Conservation (phyloP, 805 yeast genomes). For the Kazachstania martiniae region DNA sequence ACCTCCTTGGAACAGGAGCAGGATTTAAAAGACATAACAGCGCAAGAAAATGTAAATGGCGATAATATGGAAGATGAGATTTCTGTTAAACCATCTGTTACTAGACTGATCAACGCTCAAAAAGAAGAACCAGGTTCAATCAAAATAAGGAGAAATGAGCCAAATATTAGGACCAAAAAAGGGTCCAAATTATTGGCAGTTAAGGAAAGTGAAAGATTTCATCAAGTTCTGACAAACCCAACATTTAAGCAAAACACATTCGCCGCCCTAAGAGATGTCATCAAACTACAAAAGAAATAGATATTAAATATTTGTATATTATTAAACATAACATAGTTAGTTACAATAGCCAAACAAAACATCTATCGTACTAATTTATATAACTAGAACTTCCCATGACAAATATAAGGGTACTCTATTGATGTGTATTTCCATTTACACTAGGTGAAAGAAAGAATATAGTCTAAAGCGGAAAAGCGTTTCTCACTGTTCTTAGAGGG, state of each 20-base stretch:
- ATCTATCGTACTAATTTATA: too few relatives aligned
- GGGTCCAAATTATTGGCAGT: slow-evolving; percentile 46
- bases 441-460: too few relatives aligned
- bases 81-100: slow-evolving; percentile 1
- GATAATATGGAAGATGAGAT: slow-evolving; percentile 2
- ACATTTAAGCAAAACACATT: slow-evolving; percentile 53
- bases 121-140: slow-evolving; percentile 11
- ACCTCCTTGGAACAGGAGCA: slow-evolving; percentile 35
- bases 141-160: slow-evolving; percentile 31
- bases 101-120: slow-evolving; percentile 4
- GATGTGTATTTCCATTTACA: too few relatives aligned
- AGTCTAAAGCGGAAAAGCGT: too few relatives aligned
- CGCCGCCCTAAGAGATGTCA: slow-evolving; percentile 52
- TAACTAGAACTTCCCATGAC: too few relatives aligned
- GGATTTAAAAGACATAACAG: slow-evolving; percentile 11
- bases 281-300: slow-evolving; percentile 26
- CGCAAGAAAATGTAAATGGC: slow-evolving; percentile 5
- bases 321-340: too few relatives aligned
- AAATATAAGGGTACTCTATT: too few relatives aligned
- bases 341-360: too few relatives aligned
- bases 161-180: slow-evolving; percentile 44
- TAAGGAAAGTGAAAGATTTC: slow-evolving; percentile 50
- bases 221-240: slow-evolving; percentile 42
- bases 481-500: too few relatives aligned
- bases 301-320: too few relatives aligned